Percentiles rank a stretch among this genome's conserved stretches.
Evolutionary conservation across 495 filamentous ascomycete genomes (phyloP).

Genomic region (Aeminium ludgeri): DNA sequence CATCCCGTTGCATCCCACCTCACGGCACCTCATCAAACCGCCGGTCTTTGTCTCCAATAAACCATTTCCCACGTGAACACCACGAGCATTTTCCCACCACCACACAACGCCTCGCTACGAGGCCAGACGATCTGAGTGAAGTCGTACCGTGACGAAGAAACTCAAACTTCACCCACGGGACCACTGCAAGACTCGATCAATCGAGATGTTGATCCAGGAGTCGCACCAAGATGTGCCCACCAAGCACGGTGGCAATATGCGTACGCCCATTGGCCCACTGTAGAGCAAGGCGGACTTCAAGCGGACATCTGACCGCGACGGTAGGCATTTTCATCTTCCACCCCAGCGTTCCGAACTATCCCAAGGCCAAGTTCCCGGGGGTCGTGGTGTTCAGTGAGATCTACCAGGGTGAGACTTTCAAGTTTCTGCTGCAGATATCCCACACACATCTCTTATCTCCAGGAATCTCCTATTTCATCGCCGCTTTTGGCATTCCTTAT

Average conservation of each 20-base stretch:
- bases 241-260: conserved; percentile 46
- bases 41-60: not conserved
- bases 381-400: conserved; percentile 90
- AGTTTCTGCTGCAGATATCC: no score
- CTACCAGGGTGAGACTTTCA: conserved; percentile 76
- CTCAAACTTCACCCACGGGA: no score
- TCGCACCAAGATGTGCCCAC: conserved; percentile 50
- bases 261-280: conserved; percentile 26
- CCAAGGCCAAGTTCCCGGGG: conserved; percentile 77
- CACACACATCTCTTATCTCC: no score
- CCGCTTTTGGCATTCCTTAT: not conserved
- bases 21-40: not conserved
- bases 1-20: not conserved
- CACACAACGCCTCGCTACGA: no score
- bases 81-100: no score
- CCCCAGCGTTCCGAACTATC: conserved; percentile 66
- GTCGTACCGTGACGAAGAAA: no score
- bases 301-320: conserved; percentile 4
- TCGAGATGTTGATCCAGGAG: conserved; percentile 52
- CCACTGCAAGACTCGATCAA: not conserved
- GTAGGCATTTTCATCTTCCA: conserved; percentile 80
- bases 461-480: no score
- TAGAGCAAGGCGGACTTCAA: not conserved
- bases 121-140: no score
- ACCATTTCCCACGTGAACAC: no score